Evolutionary conservation across 352 stramenopile species (phyloP).

Genomic region (Thalassiosira livingstoniorum): DNA sequence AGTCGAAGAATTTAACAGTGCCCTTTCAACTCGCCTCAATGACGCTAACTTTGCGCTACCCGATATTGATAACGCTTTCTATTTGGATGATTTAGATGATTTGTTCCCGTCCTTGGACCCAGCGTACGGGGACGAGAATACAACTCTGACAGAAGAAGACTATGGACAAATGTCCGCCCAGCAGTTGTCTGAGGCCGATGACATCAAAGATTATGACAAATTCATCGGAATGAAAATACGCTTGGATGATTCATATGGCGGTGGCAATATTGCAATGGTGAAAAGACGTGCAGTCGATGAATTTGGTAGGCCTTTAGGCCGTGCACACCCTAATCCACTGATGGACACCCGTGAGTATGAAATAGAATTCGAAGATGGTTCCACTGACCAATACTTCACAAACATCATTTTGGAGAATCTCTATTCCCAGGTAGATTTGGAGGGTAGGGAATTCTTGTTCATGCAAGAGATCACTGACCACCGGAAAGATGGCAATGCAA

Average conservation of each 20-base stretch:
- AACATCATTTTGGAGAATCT: constrained; percentile 19
- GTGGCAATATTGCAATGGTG: background rate
- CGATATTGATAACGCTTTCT: background rate
- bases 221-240: background rate
- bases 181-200: background rate
- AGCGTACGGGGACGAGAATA: constrained; percentile 9
- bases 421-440: constrained; percentile 6
- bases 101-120: background rate
- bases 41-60: constrained; percentile 6
- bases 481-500: constrained; percentile 30
- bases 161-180: background rate
- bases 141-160: background rate
- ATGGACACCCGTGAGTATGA: constrained; percentile 41
- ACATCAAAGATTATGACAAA: background rate
- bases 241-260: background rate
- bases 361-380: constrained; percentile 45
- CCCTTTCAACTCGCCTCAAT: background rate
- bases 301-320: constrained; percentile 43
- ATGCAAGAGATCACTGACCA: constrained; percentile 59
- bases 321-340: constrained; percentile 29
- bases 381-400: constrained; percentile 23
- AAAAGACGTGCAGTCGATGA: background rate
- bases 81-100: background rate
- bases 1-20: background rate
- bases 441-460: constrained; percentile 18